Percentiles rank a stretch among this genome's conserved stretches.
Evolutionary conservation across 768 basidiomycete genomes (phyloP).

Genomic region (Russula virescens): DNA sequence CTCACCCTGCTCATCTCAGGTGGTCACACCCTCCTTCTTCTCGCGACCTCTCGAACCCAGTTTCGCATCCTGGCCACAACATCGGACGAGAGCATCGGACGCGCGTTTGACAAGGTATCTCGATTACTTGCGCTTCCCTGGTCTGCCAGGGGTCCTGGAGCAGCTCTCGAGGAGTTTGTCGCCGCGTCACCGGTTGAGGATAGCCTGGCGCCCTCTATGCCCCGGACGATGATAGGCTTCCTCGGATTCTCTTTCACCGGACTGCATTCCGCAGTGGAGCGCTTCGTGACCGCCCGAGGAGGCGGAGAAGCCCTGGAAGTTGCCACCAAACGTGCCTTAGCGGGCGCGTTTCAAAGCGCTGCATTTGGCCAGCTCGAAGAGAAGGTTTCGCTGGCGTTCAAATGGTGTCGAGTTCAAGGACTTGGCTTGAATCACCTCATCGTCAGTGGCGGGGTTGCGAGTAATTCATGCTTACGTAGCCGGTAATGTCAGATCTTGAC

Average conservation of each 20-base stretch:
- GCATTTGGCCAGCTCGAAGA: constrained; percentile 69
- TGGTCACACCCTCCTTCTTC: constrained; percentile 87
- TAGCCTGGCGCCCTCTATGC: constrained; percentile 31
- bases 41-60: constrained; percentile 50
- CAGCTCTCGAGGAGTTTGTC: constrained; percentile 67
- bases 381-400: constrained; percentile 57
- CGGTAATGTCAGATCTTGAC: constrained; percentile 38
- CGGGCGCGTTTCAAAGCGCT: constrained; percentile 65
- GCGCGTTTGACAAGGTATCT: constrained; percentile 79
- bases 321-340: constrained; percentile 44
- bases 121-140: constrained; percentile 62
- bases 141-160: constrained; percentile 61
- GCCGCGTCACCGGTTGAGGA: constrained; percentile 36
- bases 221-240: constrained; percentile 43
- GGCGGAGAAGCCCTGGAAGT: constrained; percentile 38
- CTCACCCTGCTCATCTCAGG: constrained; percentile 85
- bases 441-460: constrained; percentile 90
- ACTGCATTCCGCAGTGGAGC: constrained; percentile 65
- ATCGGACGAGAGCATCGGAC: constrained; percentile 68
- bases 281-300: constrained; percentile 42
- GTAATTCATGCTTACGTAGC: constrained; percentile 64
- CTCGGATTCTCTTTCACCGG: constrained; percentile 77
- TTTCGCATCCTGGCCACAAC: constrained; percentile 75
- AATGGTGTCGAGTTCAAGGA: constrained; percentile 39
- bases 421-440: constrained; percentile 56